Conservation (phyloP, 2,329 filamentous ascomycete genomes). For the Aspergillus oerlinghausenensis region DNA sequence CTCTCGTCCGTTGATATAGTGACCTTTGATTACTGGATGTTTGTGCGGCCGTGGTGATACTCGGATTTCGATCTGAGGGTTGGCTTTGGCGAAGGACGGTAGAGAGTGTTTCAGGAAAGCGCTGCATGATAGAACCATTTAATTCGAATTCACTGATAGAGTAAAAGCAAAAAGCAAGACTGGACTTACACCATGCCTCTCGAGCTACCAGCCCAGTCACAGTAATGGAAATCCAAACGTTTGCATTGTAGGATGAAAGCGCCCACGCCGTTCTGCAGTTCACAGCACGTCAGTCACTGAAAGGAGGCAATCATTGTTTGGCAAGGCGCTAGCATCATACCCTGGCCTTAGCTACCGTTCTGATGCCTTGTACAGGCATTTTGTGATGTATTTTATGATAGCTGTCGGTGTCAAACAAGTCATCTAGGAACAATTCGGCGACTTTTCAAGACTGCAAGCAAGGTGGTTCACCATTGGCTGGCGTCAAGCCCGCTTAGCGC, state of each 20-base stretch:
- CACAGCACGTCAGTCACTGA: conserved; percentile 4
- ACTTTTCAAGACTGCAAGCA: conserved; percentile 24
- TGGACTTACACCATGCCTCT: conserved; percentile 80
- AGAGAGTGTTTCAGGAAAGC: conserved; percentile 76
- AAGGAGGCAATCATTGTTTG: not conserved
- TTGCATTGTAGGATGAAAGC: conserved; percentile 98
- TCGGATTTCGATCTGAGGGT: conserved; percentile 86
- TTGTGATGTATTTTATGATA: conserved; percentile 10
- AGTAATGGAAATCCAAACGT: conserved; percentile 93
- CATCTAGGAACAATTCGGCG: conserved; percentile 11
- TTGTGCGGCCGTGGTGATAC: conserved; percentile 85
- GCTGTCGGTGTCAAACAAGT: not conserved
- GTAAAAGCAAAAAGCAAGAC: not conserved
- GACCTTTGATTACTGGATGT: conserved; percentile 82
- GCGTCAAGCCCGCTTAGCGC: conserved; percentile 23
- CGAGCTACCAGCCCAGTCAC: conserved; percentile 91
- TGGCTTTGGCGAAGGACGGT: conserved; percentile 68
- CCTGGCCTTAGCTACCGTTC: conserved; percentile 52
- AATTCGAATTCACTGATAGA: not conserved
- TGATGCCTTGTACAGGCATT: conserved; percentile 47
- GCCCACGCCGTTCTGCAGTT: conserved; percentile 80
- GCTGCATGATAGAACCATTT: conserved; percentile 42
- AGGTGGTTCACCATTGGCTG: conserved; percentile 20
- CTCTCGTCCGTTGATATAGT: conserved; percentile 86
- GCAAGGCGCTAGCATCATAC: conserved; percentile 35